Conservation (phyloP, 2,329 filamentous ascomycete species). For the Hypoxylon sp. region DNA sequence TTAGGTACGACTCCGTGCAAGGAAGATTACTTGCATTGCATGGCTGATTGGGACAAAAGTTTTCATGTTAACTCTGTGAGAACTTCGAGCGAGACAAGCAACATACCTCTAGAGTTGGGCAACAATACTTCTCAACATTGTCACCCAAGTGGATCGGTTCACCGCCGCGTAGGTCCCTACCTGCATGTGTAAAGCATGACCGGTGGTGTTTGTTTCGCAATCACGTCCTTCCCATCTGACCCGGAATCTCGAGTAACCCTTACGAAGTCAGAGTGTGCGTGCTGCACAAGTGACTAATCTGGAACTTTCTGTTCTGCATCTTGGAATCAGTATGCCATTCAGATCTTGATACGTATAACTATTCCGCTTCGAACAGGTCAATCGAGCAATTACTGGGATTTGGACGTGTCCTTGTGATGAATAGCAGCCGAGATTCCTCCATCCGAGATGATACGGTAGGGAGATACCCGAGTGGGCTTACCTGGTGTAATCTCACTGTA, state of each 20-base stretch:
- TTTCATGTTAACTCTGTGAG: background rate
- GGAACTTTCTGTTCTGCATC: background rate
- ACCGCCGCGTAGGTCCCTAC: constrained; percentile 12
- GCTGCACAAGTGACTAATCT: background rate
- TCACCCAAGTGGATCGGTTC: constrained; percentile 36
- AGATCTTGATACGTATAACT: background rate
- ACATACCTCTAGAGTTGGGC: constrained; percentile 22
- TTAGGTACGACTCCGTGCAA: background rate
- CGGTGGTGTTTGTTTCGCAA: background rate
- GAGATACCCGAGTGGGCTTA: constrained; percentile 7
- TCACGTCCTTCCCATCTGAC: background rate
- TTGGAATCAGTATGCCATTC: background rate
- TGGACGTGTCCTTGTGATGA: background rate
- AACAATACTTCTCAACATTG: constrained; percentile 38
- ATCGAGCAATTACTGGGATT: constrained; percentile 16
- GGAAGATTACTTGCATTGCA: constrained; percentile 30
- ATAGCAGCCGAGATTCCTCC: constrained; percentile 8
- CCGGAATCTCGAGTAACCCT: background rate
- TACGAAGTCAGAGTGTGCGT: background rate
- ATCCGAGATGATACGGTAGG: constrained; percentile 15
- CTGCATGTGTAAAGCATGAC: background rate
- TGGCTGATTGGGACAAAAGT: constrained; percentile 4
- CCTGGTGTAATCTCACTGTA: constrained; percentile 2
- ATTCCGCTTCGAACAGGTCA: background rate
- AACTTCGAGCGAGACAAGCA: constrained; percentile 1